Conservation (phyloP, 179 eudicot species). For the Spinacia oleracea region DNA sequence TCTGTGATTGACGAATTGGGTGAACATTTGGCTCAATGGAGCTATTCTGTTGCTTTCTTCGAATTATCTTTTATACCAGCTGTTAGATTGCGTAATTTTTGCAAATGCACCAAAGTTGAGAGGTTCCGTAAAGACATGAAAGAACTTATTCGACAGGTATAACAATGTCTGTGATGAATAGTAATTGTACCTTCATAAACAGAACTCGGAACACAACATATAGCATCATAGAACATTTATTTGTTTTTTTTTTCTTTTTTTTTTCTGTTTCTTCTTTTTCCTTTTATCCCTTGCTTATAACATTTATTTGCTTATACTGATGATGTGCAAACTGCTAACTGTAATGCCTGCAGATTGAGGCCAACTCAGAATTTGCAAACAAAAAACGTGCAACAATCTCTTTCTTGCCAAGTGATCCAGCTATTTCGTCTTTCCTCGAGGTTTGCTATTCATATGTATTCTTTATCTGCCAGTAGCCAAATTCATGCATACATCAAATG, state of each 20-base stretch:
- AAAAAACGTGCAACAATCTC: conserved; percentile 61
- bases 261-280: background rate
- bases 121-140: conserved; percentile 81
- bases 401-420: conserved; percentile 82
- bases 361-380: conserved; percentile 69
- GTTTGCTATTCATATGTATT: conserved; percentile 36
- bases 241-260: background rate
- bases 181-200: background rate
- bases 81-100: conserved; percentile 72
- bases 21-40: conserved; percentile 95
- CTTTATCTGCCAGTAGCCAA: background rate
- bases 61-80: conserved; percentile 84
- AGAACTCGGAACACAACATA: background rate
- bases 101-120: conserved; percentile 84
- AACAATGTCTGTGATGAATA: background rate
- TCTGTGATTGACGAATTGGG: conserved; percentile 84
- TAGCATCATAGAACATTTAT: background rate
- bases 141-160: conserved; percentile 82
- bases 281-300: too few relatives aligned
- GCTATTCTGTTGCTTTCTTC: conserved; percentile 86
- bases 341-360: conserved; percentile 62
- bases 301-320: conserved; percentile 5
- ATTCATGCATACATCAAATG: background rate
- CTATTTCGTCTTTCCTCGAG: conserved; percentile 69
- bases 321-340: conserved; percentile 6